Evolutionary conservation across 805 yeast genomes (phyloP).

Genomic region (Sugiyamaella americana): DNA sequence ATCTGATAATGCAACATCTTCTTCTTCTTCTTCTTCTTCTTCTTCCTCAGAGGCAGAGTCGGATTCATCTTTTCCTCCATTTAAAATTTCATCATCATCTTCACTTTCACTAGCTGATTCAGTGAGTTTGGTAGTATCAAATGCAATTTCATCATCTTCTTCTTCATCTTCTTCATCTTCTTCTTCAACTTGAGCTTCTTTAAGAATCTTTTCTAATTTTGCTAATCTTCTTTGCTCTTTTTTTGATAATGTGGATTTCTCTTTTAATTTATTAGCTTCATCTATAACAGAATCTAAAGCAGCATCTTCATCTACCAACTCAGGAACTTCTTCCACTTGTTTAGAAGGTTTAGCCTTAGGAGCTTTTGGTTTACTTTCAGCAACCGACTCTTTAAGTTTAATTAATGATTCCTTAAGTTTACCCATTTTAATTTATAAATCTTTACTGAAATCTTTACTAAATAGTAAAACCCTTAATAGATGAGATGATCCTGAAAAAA

Average conservation of each 20-base stretch:
- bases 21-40: conserved; percentile 62
- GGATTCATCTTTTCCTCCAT: conserved; percentile 34
- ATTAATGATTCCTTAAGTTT: conserved; percentile 8
- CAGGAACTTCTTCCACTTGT: conserved; percentile 3
- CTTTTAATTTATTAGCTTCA: conserved; percentile 5
- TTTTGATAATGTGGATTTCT: conserved; percentile 13
- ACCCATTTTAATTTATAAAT: conserved; percentile 6
- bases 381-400: conserved; percentile 4
- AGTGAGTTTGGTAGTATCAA: conserved; percentile 28
- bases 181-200: conserved; percentile 14
- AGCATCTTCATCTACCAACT: conserved; percentile 6
- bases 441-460: neutral
- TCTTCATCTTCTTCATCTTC: conserved; percentile 33
- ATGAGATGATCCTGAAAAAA: neutral
- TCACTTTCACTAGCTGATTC: conserved; percentile 23
- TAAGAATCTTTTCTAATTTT: conserved; percentile 8
- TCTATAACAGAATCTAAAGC: conserved; percentile 5
- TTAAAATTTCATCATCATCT: conserved; percentile 35
- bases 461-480: too few relatives aligned
- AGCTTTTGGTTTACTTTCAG: neutral
- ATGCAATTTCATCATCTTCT: conserved; percentile 11
- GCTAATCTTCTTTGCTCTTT: conserved; percentile 18
- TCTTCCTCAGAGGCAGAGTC: conserved; percentile 48
- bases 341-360: neutral
- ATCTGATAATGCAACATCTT: conserved; percentile 82